Evolutionary conservation across 768 basidiomycete genomes (phyloP), one percentile per base, ranked within the genome.

Genomic region (Pilatotrama ljubarskyi): DNA sequence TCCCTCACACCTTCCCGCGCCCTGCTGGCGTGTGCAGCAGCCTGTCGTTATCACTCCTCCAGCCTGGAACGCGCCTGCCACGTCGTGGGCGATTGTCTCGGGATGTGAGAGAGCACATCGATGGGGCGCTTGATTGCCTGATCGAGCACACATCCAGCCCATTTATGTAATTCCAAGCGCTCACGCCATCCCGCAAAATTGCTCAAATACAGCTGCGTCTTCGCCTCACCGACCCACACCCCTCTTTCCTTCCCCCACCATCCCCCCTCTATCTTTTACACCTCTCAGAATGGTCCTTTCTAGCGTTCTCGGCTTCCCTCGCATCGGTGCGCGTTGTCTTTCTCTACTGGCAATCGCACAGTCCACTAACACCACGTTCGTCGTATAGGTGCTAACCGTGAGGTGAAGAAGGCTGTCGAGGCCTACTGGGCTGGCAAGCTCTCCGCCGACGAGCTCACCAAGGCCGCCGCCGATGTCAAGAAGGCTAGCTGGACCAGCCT

Each of bases 401-500:
- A 96, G 79, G 85, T 95, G 63, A 97, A 97, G 80, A 96, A 98
- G 82, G 94, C 95, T 66, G 92, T 97, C 70, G 96, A 98, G 78
- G 90, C 93, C 57, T 98, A 98, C 82, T 99, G 97, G 97, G 93
- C 84, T 32, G 90, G 91, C 75, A 98, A 96, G 76, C 80, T 87
- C 73, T 83, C 88, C 61, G 93, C 86, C 36, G 91, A 91, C 66
- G 91, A 94, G 59, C 89, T 99, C 66, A 87, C 87, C 72, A 91
- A 91, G 76, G 86, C 81, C 64, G 91, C 94, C 68, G 89, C 92
- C 66, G 87, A 92, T 52, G 88, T 94, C 71, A 90, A 89, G 75
- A 92, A 93, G 80, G 73, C 84, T 64, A 91, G 84, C 82, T 99
- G 95, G 95, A 85, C 83, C 62, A 82, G 77, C 66, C 81, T 98